Base-by-base conservation (phyloP, 768 basidiomycete genomes). In the Kwoniella botswanensis region DNA sequence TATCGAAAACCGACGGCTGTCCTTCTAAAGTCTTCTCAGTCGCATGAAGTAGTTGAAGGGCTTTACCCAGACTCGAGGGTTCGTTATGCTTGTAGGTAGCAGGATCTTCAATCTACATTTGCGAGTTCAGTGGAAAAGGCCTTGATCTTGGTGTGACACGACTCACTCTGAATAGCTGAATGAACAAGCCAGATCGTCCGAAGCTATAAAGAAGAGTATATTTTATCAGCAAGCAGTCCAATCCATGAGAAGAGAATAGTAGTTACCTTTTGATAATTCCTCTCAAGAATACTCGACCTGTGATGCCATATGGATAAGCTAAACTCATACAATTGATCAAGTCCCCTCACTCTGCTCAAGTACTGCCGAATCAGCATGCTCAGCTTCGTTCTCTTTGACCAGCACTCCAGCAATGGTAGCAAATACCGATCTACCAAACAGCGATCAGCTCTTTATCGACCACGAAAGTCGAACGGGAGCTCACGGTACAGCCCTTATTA, bases 121-220 rank as follows among this genome's bases (percentile, higher is more conserved):
- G 26, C 26, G 26, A 26, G 26, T 26, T 26, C 26, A 26, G 26
- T 26, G 26, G 26, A 26, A 26, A 26, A 26, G 26, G 26, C 26
- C 26, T 26, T 26, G 26, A 26, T 26, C 26, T 26, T 26, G 26
- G 26, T 26, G 26, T 26, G 52, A 4, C n/a, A 21, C 2, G 3
- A 60, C 71, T 64, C 22, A 65, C 67, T 46, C 68, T 59, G 56
- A 78, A 68, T 2, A 76, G 54, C 58, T 76, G 68, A 7, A 78
- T 22, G 64, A 76, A 73, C 13, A 80, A 58, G 0, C 77, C 76
- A 6, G 74, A 73, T 24, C 67, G n/a, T n/a, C 76, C 75, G 46
- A 76, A 77, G 15, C 62, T 71, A 44, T 56, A 43, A 53, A 63
- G 3, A n/a, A 44, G 17, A 26, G 53, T 54, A 42, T 35, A 35